Conservation (phyloP, 768 basidiomycete species). For the Amanita muscaria region DNA sequence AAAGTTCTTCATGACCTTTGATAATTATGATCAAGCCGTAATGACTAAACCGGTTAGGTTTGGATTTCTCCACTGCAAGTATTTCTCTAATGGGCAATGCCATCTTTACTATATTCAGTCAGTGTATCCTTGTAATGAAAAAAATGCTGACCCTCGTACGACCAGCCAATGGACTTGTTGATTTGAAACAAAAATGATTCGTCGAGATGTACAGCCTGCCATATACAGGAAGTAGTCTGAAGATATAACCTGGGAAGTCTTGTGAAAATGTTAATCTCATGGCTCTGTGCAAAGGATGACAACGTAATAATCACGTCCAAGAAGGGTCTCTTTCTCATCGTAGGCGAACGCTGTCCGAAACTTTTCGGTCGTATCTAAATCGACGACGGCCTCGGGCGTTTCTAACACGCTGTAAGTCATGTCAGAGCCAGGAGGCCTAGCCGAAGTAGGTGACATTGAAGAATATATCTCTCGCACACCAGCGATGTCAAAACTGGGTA, state of each 20-base stretch:
- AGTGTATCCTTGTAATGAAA: background rate
- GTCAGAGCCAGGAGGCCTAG: conserved; percentile 38
- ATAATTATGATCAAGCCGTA: conserved; percentile 85
- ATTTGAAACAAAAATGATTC: conserved; percentile 92
- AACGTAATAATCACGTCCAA: conserved; percentile 62
- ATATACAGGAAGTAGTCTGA: conserved; percentile 79
- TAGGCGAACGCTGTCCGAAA: conserved; percentile 80
- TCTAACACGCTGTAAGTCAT: conserved; percentile 80
- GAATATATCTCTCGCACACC: conserved; percentile 58
- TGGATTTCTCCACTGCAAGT: conserved; percentile 73
- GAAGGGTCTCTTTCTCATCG: conserved; percentile 75
- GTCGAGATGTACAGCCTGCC: conserved; percentile 89
- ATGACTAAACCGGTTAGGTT: conserved; percentile 84
- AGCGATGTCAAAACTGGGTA: conserved; percentile 20
- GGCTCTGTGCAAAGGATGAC: background rate
- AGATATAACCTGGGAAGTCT: conserved; percentile 92
- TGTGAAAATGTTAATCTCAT: conserved; percentile 10
- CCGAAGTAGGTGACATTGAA: conserved; percentile 25
- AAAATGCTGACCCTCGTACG: conserved; percentile 64
- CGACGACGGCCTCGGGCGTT: conserved; percentile 51
- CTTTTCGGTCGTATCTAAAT: conserved; percentile 60
- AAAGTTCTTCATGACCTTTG: conserved; percentile 94
- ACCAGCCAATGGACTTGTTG: conserved; percentile 66
- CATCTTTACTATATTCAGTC: conserved; percentile 56
- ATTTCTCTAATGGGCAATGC: conserved; percentile 87